Percentiles rank a stretch among this genome's conserved stretches.
phyloP scores from a whole-genome alignment of 2,329 filamentous ascomycete genomes.

The Boeremia lycopersici region DNA sequence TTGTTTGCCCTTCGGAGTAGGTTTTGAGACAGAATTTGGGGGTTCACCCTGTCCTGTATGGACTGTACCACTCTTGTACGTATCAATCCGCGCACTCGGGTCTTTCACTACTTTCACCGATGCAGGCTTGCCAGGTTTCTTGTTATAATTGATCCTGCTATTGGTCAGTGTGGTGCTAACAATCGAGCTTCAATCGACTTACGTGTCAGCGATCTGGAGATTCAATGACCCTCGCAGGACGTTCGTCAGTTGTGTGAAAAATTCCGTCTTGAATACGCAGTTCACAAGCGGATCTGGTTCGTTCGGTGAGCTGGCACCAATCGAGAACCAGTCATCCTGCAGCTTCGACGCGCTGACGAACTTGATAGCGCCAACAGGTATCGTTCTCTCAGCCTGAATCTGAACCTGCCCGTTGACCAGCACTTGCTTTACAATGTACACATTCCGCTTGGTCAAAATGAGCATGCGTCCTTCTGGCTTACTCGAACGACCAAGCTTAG shows the following conservation, averaged over 20 bases:
- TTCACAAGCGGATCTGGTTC: slow-evolving; percentile 93
- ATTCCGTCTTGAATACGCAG: slow-evolving; percentile 94
- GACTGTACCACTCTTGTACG: slow-evolving; percentile 91
- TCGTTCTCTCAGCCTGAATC: slow-evolving; percentile 79
- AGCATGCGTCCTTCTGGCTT: slow-evolving; percentile 87
- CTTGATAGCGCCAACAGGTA: slow-evolving; percentile 87
- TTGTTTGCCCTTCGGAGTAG: slow-evolving; percentile 85
- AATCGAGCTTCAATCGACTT: slow-evolving; percentile 34
- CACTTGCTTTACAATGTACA: slow-evolving; percentile 87
- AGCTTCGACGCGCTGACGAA: slow-evolving; percentile 79
- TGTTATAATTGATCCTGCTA: slow-evolving; percentile 83
- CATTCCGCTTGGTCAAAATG: slow-evolving; percentile 81
- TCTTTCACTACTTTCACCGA: slow-evolving; percentile 91
- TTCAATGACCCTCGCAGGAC: slow-evolving; percentile 80
- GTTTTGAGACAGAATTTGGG: slow-evolving; percentile 78
- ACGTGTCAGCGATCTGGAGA: slow-evolving; percentile 77
- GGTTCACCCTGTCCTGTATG: slow-evolving; percentile 87
- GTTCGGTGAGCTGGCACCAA: slow-evolving; percentile 86
- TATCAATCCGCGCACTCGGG: slow-evolving; percentile 73
- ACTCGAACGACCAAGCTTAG: slow-evolving; percentile 95
- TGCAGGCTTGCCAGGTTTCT: slow-evolving; percentile 94
- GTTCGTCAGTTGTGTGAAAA: slow-evolving; percentile 88
- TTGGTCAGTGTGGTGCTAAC: slow-evolving; percentile 26
- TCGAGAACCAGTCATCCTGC: slow-evolving; percentile 95
- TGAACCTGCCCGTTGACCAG: slow-evolving; percentile 81